Conservation (phyloP, 2,329 filamentous ascomycete genomes). For the Colletotrichum lindemuthianum region DNA sequence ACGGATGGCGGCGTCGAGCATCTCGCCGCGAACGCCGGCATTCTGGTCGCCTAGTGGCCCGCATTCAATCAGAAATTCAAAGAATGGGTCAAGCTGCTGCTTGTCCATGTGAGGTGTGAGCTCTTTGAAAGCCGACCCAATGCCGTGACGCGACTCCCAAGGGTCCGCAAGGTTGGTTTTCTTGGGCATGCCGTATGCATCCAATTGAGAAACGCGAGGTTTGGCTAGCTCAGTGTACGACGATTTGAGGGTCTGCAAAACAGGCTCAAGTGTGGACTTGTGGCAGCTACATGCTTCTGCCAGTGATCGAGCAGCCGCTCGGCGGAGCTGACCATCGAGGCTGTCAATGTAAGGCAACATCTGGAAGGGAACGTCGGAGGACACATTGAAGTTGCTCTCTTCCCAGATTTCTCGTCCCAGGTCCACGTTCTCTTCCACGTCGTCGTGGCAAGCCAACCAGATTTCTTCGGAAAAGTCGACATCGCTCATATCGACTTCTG, state of each 20-base stretch:
- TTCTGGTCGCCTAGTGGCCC: slow-evolving; percentile 90
- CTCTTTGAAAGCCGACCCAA: slow-evolving; percentile 87
- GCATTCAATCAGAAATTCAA: slow-evolving; percentile 85
- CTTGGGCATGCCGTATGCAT: slow-evolving; percentile 93
- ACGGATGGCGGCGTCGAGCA: slow-evolving; percentile 88
- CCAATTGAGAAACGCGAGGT: slow-evolving; percentile 82
- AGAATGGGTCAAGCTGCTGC: slow-evolving; percentile 77
- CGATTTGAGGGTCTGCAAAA: slow-evolving; percentile 73
- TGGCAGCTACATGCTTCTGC: slow-evolving; percentile 76
- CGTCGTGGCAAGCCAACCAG: slow-evolving; percentile 93
- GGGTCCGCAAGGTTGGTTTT: slow-evolving; percentile 89
- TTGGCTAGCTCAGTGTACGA: slow-evolving; percentile 84
- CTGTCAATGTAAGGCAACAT: slow-evolving; percentile 84
- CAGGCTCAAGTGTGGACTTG: slow-evolving; percentile 66
- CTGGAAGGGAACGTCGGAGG: slow-evolving; percentile 70
- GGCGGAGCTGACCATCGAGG: slow-evolving; percentile 82
- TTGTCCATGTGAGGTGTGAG: slow-evolving; percentile 77
- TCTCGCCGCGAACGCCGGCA: slow-evolving; percentile 80
- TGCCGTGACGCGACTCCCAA: slow-evolving; percentile 91
- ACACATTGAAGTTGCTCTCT: slow-evolving; percentile 82
- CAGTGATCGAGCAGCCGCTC: slow-evolving; percentile 83
- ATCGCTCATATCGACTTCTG: slow-evolving; percentile 92
- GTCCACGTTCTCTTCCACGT: slow-evolving; percentile 86
- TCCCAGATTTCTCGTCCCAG: slow-evolving; percentile 93
- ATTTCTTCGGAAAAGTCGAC: slow-evolving; percentile 88